Evolutionary conservation across 352 stramenopile genomes (phyloP).

Genomic region (Globisporangium alternatum): DNA sequence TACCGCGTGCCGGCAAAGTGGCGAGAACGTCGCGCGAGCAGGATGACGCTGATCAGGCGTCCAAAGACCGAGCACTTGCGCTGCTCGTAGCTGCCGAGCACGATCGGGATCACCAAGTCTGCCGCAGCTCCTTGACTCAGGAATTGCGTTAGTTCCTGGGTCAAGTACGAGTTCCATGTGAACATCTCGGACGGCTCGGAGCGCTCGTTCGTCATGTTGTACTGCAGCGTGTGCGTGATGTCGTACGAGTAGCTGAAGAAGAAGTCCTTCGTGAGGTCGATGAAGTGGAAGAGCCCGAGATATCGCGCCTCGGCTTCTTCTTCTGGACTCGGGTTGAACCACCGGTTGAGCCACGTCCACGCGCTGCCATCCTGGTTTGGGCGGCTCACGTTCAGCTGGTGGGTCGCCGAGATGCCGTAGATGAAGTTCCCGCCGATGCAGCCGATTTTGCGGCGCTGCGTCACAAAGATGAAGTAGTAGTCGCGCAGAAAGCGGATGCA

Average conservation of each 20-base stretch:
- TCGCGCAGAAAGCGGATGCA: constrained; percentile 98
- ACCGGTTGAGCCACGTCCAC: constrained; percentile 76
- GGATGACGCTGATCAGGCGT: constrained; percentile 92
- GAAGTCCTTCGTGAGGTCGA: constrained; percentile 99
- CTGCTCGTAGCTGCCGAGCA: constrained; percentile 96
- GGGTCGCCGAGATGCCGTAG: constrained; percentile 95
- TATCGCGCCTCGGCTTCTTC: constrained; percentile 90
- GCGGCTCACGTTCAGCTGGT: constrained; percentile 86
- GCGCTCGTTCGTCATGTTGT: constrained; percentile 94
- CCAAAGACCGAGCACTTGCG: constrained; percentile 96
- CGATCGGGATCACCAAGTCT: constrained; percentile 88
- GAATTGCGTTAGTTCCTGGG: constrained; percentile 86
- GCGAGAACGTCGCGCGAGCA: constrained; percentile 95
- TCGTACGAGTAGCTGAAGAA: constrained; percentile 99
- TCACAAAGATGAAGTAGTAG: constrained; percentile 99
- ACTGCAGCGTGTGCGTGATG: constrained; percentile 95
- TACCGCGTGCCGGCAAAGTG: constrained; percentile 99
- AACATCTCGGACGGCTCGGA: constrained; percentile 92
- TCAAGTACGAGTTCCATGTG: constrained; percentile 97
- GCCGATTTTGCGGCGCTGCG: constrained; percentile 94
- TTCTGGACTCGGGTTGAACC: constrained; percentile 79
- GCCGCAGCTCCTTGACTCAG: constrained; percentile 82
- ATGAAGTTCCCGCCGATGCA: constrained; percentile 96
- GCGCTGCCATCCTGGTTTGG: constrained; percentile 44
- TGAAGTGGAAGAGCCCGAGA: constrained; percentile 96